Conservation (phyloP, 1,139 yeast genomes). For the Hansenula anomala region DNA sequence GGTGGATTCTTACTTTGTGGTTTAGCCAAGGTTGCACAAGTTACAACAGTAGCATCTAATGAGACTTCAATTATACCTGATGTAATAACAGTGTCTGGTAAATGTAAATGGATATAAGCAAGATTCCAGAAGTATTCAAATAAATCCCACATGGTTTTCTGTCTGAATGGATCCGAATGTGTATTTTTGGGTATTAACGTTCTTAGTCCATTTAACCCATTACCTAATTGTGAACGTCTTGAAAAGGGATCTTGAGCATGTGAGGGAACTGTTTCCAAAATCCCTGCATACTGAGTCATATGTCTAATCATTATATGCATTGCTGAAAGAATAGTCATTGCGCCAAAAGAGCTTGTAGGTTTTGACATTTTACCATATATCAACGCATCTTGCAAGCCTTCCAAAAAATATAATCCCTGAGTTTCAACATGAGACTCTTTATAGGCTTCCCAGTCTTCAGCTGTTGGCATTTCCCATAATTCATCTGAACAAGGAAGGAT, state of each 20-base stretch:
- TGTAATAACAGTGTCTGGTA: constrained; percentile 2
- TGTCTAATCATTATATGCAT: constrained; percentile 3
- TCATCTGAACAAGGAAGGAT: constrained; percentile 2
- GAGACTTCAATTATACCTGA: constrained; percentile 2
- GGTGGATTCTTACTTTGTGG: background rate
- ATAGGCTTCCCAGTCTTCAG: background rate
- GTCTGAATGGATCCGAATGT: background rate
- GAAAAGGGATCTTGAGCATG: constrained; percentile 2
- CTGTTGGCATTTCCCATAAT: background rate
- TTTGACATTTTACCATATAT: background rate
- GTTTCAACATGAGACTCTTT: background rate
- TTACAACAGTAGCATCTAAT: constrained; percentile 1
- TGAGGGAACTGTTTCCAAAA: background rate
- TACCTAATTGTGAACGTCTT: constrained; percentile 3
- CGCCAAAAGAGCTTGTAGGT: constrained; percentile 3
- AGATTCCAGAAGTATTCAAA: constrained; percentile 2
- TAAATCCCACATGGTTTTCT: constrained; percentile 3
- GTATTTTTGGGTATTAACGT: background rate
- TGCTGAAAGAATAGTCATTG: background rate
- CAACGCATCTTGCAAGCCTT: constrained; percentile 1
- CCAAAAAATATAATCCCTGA: background rate
- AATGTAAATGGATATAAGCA: constrained; percentile 2
- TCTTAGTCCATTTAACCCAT: constrained; percentile 1
- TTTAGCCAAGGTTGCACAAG: constrained; percentile 1
- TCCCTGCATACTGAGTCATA: constrained; percentile 1